Conservation (phyloP, 2,329 filamentous ascomycete genomes). For the Periconia macrospinosa region DNA sequence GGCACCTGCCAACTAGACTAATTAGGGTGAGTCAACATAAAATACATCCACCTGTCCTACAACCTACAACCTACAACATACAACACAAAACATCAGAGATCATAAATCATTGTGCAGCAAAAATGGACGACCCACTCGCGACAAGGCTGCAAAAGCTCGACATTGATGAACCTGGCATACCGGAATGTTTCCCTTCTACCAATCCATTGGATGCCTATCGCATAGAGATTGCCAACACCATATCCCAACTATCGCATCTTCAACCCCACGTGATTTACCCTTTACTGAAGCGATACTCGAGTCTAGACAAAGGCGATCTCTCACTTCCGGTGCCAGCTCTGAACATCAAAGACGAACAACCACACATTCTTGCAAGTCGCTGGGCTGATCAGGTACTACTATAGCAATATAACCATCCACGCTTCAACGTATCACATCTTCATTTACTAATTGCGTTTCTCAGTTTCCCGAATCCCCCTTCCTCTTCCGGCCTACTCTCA, state of each 20-base stretch:
- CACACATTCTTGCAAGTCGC: slow-evolving; percentile 48
- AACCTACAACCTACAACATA: no score
- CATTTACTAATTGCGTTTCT: slow-evolving; percentile 7
- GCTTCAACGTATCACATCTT: no score
- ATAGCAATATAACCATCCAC: background rate
- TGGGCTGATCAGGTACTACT: slow-evolving; percentile 6
- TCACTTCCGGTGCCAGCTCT: slow-evolving; percentile 75
- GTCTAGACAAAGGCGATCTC: slow-evolving; percentile 76
- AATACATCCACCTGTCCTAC: no score
- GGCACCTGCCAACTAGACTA: no score
- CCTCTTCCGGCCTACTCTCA: slow-evolving; percentile 65
- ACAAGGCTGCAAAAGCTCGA: slow-evolving; percentile 1
- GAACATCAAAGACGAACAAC: slow-evolving; percentile 64
- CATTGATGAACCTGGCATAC: slow-evolving; percentile 1
- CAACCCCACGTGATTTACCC: slow-evolving; percentile 68
- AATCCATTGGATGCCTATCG: slow-evolving; percentile 76
- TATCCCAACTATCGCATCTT: slow-evolving; percentile 69
- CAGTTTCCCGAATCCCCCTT: slow-evolving; percentile 71
- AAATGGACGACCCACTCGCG: background rate
- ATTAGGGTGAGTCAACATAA: no score
- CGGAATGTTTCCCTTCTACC: slow-evolving; percentile 54
- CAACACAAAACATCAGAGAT: no score
- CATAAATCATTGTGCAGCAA: background rate
- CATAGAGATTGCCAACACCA: slow-evolving; percentile 66
- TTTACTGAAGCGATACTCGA: slow-evolving; percentile 71